phyloP scores from a whole-genome alignment of 306 rosid genomes.

The Trifolium subterraneum region DNA sequence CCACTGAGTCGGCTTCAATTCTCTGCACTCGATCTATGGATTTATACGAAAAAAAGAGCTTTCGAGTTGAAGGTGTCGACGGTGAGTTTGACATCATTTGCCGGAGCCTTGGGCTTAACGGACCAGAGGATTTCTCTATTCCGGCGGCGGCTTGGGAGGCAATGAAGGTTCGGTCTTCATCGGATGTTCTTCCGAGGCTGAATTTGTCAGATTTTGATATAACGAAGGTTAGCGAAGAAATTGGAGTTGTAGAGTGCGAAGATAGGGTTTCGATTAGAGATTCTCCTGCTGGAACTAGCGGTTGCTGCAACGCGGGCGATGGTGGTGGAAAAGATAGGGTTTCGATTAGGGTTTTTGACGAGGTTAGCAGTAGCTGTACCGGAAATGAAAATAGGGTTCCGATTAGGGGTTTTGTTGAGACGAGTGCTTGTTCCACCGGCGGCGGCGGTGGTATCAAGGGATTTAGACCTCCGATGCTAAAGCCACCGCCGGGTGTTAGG shows the following conservation, averaged over 20 bases:
- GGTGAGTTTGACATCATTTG: conserved; percentile 72
- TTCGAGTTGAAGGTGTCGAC: conserved; percentile 73
- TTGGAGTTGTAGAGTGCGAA: neutral
- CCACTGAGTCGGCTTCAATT: conserved; percentile 44
- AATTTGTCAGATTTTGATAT: neutral
- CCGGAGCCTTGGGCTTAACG: conserved; percentile 62
- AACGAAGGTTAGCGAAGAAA: neutral
- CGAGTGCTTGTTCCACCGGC: neutral
- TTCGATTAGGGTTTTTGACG: neutral
- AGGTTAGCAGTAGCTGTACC: neutral
- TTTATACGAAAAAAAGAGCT: conserved; percentile 60
- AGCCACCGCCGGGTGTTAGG: conserved; percentile 24
- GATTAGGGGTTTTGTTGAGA: neutral
- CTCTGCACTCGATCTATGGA: conserved; percentile 75
- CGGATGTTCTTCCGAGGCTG: conserved; percentile 59
- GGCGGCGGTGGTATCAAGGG: conserved; percentile 16
- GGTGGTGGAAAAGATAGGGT: neutral
- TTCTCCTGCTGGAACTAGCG: conserved; percentile 47
- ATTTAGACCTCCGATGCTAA: conserved; percentile 18
- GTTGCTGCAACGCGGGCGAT: conserved; percentile 19
- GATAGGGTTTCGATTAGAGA: conserved; percentile 44
- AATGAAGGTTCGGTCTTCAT: conserved; percentile 63
- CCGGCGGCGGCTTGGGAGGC: conserved; percentile 75
- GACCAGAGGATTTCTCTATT: conserved; percentile 80
- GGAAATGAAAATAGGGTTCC: neutral